Evolutionary conservation across 2,329 filamentous ascomycete species (phyloP).

Genomic region (Clarireedia homoeocarpa): DNA sequence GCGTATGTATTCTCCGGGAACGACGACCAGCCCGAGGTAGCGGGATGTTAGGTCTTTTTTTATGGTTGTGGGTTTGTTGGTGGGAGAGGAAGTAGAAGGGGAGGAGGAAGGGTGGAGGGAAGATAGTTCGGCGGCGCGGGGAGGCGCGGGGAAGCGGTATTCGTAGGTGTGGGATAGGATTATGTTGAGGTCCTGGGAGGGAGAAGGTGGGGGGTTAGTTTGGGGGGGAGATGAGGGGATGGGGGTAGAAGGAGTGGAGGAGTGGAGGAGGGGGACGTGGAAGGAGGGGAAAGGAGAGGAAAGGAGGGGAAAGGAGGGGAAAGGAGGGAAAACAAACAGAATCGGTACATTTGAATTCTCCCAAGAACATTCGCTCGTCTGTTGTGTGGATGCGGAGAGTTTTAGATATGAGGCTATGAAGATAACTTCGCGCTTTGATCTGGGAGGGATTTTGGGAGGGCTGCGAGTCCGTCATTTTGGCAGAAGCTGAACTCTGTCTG

Average conservation of each 20-base stretch:
- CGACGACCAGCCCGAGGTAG: constrained; percentile 81
- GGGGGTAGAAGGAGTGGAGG: background rate
- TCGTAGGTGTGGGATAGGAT: constrained; percentile 83
- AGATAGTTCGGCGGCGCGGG: constrained; percentile 24
- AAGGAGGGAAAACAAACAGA: constrained; percentile 47
- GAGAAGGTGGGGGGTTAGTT: background rate
- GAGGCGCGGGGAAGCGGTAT: constrained; percentile 65
- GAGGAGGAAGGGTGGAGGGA: background rate
- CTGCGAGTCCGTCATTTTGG: background rate
- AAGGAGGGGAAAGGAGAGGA: background rate
- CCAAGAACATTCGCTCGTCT: constrained; percentile 82
- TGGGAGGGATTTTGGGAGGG: constrained; percentile 11
- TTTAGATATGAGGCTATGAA: constrained; percentile 65
- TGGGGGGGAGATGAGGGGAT: constrained; percentile 60
- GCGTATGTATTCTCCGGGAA: constrained; percentile 77
- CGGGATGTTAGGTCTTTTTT: constrained; percentile 72
- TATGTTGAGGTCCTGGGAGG: constrained; percentile 69
- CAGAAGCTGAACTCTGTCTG: background rate
- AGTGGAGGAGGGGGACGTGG: background rate
- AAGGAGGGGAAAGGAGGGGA: background rate
- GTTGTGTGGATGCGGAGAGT: constrained; percentile 71
- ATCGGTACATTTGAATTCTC: constrained; percentile 91
- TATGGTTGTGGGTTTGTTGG: constrained; percentile 25
- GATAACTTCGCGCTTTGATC: constrained; percentile 48
- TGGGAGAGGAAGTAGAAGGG: too few species aligned